Conservation (phyloP, 2,329 filamentous ascomycete genomes). For the Penicillium brasilianum region DNA sequence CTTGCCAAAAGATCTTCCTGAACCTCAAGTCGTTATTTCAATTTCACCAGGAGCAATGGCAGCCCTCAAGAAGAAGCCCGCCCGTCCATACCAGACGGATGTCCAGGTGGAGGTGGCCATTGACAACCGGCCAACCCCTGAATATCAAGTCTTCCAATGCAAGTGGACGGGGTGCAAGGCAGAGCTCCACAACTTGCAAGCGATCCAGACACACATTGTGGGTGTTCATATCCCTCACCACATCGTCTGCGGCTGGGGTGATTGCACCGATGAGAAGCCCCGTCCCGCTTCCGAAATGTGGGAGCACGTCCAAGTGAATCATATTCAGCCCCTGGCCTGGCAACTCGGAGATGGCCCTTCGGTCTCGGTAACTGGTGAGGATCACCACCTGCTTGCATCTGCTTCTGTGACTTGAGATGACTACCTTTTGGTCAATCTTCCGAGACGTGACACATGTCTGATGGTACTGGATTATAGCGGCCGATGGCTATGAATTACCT, state of each 20-base stretch:
- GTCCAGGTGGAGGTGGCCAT: conserved; percentile 29
- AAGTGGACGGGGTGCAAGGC: conserved; percentile 62
- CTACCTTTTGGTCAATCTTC: conserved; percentile 5
- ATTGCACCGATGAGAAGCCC: conserved; percentile 25
- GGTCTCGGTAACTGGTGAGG: conserved; percentile 62
- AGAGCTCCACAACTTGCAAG: conserved; percentile 66
- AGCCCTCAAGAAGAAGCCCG: conserved; percentile 14
- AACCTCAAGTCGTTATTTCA: conserved; percentile 23
- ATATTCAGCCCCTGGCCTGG: conserved; percentile 62
- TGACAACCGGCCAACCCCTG: conserved; percentile 17
- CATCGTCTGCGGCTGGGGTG: conserved; percentile 36
- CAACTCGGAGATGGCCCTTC: conserved; percentile 64
- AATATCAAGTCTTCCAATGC: conserved; percentile 58
- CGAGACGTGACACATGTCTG: conserved; percentile 14
- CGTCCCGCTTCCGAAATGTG: conserved; percentile 49
- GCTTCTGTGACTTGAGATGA: conserved; percentile 23
- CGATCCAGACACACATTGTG: conserved; percentile 62
- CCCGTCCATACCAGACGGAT: conserved; percentile 30
- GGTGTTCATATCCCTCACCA: conserved; percentile 57
- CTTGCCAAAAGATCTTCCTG: not conserved
- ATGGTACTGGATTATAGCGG: conserved; percentile 20
- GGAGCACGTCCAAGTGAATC: conserved; percentile 57
- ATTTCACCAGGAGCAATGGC: conserved; percentile 21
- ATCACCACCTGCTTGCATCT: conserved; percentile 33
- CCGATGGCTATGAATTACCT: not conserved